A percentile compares a stretch with the other conserved stretches of the same genome.
Evolutionary conservation across 441 rosid species (phyloP).

Genomic region (Codiaeum variegatum): DNA sequence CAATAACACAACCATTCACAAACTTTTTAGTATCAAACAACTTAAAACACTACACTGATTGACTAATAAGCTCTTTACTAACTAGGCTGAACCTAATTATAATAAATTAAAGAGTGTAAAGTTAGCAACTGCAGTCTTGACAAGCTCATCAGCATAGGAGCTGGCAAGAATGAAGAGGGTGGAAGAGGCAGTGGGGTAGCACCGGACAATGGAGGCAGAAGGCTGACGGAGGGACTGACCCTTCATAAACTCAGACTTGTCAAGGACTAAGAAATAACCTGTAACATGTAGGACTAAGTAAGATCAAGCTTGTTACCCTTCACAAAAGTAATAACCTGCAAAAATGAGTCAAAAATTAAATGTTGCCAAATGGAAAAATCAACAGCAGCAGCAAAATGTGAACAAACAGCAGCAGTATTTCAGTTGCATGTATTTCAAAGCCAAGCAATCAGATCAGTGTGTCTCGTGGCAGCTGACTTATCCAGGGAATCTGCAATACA

Average conservation of each 20-base stretch:
- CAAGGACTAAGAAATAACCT: too few species aligned
- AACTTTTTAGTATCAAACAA: background rate
- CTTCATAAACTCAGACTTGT: conserved; percentile 69
- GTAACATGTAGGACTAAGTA: too few species aligned
- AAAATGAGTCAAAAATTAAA: too few species aligned
- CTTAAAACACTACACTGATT: background rate
- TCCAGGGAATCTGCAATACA: too few species aligned
- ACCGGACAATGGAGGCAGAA: conserved; percentile 37
- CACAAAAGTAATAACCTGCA: too few species aligned
- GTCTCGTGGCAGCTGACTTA: too few species aligned
- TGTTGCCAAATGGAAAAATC: too few species aligned
- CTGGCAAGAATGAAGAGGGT: conserved; percentile 60
- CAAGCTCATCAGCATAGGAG: conserved; percentile 84
- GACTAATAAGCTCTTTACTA: background rate
- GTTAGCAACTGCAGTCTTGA: conserved; percentile 71
- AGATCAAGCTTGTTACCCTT: too few species aligned
- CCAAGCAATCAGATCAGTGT: too few species aligned
- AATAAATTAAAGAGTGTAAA: background rate
- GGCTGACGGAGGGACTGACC: conserved; percentile 63
- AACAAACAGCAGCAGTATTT: too few species aligned
- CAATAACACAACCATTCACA: background rate
- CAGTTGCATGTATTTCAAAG: too few species aligned
- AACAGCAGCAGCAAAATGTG: too few species aligned
- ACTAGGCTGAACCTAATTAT: background rate
- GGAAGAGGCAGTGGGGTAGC: conserved; percentile 37